Evolutionary conservation across 768 basidiomycete species (phyloP), one percentile per base, ranked within the genome.

Genomic region (Tremella fuciformis): DNA sequence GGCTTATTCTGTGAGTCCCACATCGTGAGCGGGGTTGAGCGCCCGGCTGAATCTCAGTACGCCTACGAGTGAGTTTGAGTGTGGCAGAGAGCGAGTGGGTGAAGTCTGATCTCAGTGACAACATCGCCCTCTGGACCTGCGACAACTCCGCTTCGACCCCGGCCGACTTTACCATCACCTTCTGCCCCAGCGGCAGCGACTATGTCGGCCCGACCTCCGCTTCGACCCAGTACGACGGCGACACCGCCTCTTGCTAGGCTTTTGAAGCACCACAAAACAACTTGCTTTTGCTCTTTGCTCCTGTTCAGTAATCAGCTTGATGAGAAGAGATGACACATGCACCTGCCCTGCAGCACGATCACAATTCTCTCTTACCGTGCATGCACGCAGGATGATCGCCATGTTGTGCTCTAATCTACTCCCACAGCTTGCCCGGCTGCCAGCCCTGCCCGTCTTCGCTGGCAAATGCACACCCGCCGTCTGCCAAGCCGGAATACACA

Each of bases 61-160:
- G 64, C 64, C 48, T 65, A 65, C 51, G 64, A 65, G 65, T 66
- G 18, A 60, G 62, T 56, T n/a, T n/a, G n/a, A n/a, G n/a, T n/a
- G n/a, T n/a, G n/a, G n/a, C n/a, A n/a, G n/a, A n/a, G 1, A 57
- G 29, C 13, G 52, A 63, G 19, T 4, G n/a, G 24, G 67, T 63
- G 37, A 63, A 60, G 34, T 65, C 57, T 22, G 37, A 52, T n/a
- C 42, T 4, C 8, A n/a, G 22, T 46, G 42, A 46, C 16, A 15
- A 15, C 19, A 59, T 53, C 1, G 56, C 67, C 21, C 49, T 63
- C 9, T 61, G 57, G 53, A 56, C 55, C 29, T 64, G 65, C 47
- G 41, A 52, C 18, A 22, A 58, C 15, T 16, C 16, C 1, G 24
- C 49, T 6, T n/a, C 16, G 21, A 37, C 48, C 25, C 16, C 25